These are phyloP conservation scores for Trypanosoma vivax DNA, from an alignment of 208 protist genomes.

Conservation along the genomic window DNA sequence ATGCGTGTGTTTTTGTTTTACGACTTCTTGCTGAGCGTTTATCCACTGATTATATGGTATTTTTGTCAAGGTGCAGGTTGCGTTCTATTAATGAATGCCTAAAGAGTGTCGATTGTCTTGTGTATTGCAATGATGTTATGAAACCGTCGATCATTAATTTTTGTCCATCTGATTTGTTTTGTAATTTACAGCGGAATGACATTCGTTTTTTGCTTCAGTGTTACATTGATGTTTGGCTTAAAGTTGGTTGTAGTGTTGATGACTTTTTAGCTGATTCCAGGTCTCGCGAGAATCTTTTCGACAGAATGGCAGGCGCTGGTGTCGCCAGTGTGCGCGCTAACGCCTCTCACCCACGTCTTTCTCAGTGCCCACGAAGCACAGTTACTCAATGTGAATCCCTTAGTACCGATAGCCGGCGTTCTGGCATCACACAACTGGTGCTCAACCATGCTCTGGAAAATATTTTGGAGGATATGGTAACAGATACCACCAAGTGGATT, in stretches of 20 bases:
- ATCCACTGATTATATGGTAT: no score
- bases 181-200: conserved; percentile 11
- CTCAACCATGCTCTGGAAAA: conserved; percentile 59
- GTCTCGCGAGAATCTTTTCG: conserved; percentile 29
- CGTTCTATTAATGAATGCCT: no score
- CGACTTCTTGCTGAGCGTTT: no score
- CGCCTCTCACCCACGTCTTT: not conserved
- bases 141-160: no score
- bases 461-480: conserved; percentile 45
- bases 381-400: conserved; percentile 8
- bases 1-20: no score
- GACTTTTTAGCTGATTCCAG: conserved; percentile 15
- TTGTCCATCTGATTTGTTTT: no score
- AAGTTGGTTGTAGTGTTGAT: conserved; percentile 6
- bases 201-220: conserved; percentile 11
- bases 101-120: no score
- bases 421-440: conserved; percentile 23
- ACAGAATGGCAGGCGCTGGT: not conserved
- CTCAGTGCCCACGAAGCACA: not conserved
- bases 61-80: no score
- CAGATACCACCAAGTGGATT: conserved; percentile 60
- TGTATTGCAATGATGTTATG: no score
- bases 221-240: conserved; percentile 20
- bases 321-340: not conserved
- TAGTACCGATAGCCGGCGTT: conserved; percentile 33